Evolutionary conservation across 371 early-diverging fungal genomes (phyloP), one percentile per base, ranked within the genome.

Genomic region (Haplosporangium sp.): DNA sequence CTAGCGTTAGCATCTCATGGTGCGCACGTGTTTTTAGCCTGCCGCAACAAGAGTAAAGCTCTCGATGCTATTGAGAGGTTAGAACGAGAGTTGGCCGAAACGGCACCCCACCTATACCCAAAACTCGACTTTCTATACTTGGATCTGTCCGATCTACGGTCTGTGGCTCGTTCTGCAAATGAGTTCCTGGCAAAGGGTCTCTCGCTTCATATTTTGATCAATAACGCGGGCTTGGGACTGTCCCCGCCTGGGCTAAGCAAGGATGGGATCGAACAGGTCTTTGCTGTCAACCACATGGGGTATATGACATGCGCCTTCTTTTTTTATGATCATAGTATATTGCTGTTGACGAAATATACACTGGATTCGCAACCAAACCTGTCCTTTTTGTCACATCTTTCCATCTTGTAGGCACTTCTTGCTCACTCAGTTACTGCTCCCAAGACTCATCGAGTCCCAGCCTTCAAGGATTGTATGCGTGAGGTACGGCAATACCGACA

Each of bases 1-100:
- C 56, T 81, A 12, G 88, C 87, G 66, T 82, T 92, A 55, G 92
- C 91, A 8, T 84, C 89, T 46, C 75, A 85, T 20, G 77, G 77
- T 6, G 71, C 72, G 8, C 71, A 64, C 16, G 84, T 92, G 75
- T 86, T 86, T 36, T 79, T 93, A 23, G 90, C 89, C 7, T 89
- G 89, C 73, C 85, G 93, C 14, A 83, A 81, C 61, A 55, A 69
- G 9, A 70, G 82, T 52, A 84, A 83, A 14, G 84, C 86, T 5
- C 36, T 74, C 38, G 69, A 69, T 5, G 90, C 86, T 0, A 83
- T 89, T 11, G 85, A 84, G n/a, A 74, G 80, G 40, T 82, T 93
- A 46, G 83, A 85, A 64, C 50, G 81, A 36, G 84, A 86, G 18
- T 54, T 67, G 6, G 56, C 68, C 14, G 79, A 67, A 55, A 77